phyloP scores from a whole-genome alignment of 2,329 filamentous ascomycete species.

The Intubia oerlemansii region DNA sequence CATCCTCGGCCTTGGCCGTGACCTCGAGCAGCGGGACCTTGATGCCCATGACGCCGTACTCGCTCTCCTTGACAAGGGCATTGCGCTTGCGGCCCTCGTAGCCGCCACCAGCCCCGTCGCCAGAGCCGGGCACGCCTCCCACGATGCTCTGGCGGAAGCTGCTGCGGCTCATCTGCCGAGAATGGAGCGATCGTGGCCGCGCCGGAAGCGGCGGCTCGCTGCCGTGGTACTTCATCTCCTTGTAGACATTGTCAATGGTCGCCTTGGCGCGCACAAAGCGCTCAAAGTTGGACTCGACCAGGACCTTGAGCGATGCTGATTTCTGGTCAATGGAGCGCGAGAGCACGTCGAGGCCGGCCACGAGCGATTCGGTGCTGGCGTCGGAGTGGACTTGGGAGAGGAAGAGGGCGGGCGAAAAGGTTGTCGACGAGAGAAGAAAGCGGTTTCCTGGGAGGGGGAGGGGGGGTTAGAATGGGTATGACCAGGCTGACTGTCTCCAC shows the following conservation, averaged over 20 bases:
- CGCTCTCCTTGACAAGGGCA: constrained; percentile 76
- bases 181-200: constrained; percentile 27
- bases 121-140: background rate
- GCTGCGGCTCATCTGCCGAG: constrained; percentile 44
- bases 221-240: constrained; percentile 72
- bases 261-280: constrained; percentile 93
- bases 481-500: too few relatives aligned
- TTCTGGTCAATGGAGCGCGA: constrained; percentile 93
- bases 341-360: constrained; percentile 66
- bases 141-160: constrained; percentile 35
- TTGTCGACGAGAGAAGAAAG: constrained; percentile 87
- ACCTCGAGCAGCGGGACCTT: constrained; percentile 75
- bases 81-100: constrained; percentile 46
- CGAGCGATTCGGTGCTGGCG: constrained; percentile 61
- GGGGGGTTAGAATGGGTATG: too few relatives aligned
- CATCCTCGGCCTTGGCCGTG: constrained; percentile 83
- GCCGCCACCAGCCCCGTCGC: background rate
- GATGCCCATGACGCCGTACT: constrained; percentile 75
- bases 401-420: constrained; percentile 82
- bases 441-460: constrained; percentile 54
- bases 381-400: constrained; percentile 77
- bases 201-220: constrained; percentile 20
- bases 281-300: constrained; percentile 97
- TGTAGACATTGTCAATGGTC: constrained; percentile 97
- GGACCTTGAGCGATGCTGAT: constrained; percentile 82